A percentile compares a stretch with the other conserved stretches of the same genome.
Conservation (phyloP, 2,329 filamentous ascomycete species). For the Aspergillus floridensis region DNA sequence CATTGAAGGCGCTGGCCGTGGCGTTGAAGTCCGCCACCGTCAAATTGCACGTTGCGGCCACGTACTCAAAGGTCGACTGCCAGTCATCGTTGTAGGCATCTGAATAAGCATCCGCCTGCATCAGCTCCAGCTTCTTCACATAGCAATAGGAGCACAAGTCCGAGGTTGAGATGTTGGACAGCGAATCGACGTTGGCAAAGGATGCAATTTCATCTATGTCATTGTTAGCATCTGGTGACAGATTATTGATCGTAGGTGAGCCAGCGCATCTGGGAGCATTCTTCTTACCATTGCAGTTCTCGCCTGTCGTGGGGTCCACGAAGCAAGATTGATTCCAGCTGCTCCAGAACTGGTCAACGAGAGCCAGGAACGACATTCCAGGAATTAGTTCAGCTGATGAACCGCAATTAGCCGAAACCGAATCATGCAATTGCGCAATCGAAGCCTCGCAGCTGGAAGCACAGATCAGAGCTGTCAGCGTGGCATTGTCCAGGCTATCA, state of each 20-base stretch:
- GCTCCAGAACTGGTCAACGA: neutral
- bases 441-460: neutral
- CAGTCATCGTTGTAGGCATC: constrained; percentile 16
- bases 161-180: neutral
- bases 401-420: neutral
- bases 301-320: constrained; percentile 1
- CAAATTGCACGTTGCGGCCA: neutral
- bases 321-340: neutral
- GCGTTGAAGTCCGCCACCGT: neutral
- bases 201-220: neutral
- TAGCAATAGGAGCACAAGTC: constrained; percentile 24
- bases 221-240: neutral
- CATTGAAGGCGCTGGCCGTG: neutral
- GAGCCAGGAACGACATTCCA: neutral
- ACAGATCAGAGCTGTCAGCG: neutral
- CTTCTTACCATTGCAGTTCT: constrained; percentile 15
- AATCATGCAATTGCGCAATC: neutral
- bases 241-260: too few relatives aligned
- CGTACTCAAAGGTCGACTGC: neutral
- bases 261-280: too few relatives aligned
- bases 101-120: constrained; percentile 25
- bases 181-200: neutral
- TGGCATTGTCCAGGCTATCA: neutral
- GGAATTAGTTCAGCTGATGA: neutral
- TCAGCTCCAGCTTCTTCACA: constrained; percentile 18